These are phyloP conservation scores for Mycena metata DNA, from an alignment of 768 basidiomycete species.

Conservation along the genomic window DNA sequence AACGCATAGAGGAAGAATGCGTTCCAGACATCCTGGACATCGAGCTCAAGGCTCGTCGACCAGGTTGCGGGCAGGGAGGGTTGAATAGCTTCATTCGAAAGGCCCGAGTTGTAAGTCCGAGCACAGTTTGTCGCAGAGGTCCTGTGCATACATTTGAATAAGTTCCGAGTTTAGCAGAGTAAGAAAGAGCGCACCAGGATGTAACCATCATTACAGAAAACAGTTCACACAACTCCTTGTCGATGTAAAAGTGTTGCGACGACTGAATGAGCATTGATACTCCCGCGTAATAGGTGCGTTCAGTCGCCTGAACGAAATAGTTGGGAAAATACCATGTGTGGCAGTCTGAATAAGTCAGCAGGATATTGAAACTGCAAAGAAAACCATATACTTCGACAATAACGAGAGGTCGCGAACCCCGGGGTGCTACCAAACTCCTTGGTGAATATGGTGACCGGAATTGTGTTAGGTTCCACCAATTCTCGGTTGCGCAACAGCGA, in stretches of 20 bases:
- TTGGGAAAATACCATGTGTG: too few relatives aligned
- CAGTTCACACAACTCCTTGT: conserved; percentile 16
- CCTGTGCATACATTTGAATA: too few relatives aligned
- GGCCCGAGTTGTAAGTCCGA: conserved; percentile 3
- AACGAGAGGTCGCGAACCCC: conserved; percentile 2
- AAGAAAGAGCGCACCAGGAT: conserved; percentile 2
- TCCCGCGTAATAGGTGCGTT: conserved; percentile 13
- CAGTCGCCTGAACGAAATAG: too few relatives aligned
- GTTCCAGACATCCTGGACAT: conserved; percentile 20
- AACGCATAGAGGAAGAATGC: not conserved
- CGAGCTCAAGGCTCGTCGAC: not conserved
- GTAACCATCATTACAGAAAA: conserved; percentile 28
- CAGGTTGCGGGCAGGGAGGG: not conserved
- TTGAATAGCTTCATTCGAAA: not conserved
- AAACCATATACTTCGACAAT: conserved; percentile 34
- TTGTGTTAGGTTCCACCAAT: conserved; percentile 1
- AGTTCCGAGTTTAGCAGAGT: too few relatives aligned
- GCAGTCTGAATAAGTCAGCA: too few relatives aligned
- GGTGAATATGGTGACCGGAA: conserved; percentile 16
- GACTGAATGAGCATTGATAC: not conserved
- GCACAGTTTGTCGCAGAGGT: conserved; percentile 16
- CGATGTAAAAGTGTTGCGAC: conserved; percentile 22
- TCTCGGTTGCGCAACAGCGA: not conserved
- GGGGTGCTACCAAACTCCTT: conserved; percentile 25
- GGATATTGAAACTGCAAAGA: too few relatives aligned